phyloP scores from a whole-genome alignment of 2,329 filamentous ascomycete genomes.

The Botryotinia convoluta region DNA sequence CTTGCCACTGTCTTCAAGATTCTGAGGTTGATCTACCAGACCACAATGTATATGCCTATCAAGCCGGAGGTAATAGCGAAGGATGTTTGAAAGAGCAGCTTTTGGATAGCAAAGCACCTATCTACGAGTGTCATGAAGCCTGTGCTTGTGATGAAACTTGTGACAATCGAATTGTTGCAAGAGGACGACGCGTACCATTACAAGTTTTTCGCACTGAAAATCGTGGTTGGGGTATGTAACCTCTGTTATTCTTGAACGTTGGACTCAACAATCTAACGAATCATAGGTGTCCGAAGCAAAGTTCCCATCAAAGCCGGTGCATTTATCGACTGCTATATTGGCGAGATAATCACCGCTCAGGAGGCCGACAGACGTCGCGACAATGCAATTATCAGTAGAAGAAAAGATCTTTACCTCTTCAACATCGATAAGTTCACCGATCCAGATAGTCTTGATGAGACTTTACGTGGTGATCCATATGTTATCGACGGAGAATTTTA shows the following conservation, averaged over 20 bases:
- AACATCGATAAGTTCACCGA: conserved; percentile 77
- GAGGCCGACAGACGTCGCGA: conserved; percentile 66
- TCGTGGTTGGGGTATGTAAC: conserved; percentile 68
- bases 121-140: conserved; percentile 77
- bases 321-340: conserved; percentile 77
- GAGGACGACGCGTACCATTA: conserved; percentile 66
- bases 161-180: conserved; percentile 73
- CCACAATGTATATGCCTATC: conserved; percentile 51
- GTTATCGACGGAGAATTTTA: conserved; percentile 72
- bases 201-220: conserved; percentile 74
- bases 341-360: conserved; percentile 61
- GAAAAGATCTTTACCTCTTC: conserved; percentile 79
- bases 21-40: conserved; percentile 43
- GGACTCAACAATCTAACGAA: conserved; percentile 18
- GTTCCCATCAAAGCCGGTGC: conserved; percentile 67
- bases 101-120: conserved; percentile 55
- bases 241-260: not conserved
- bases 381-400: conserved; percentile 51
- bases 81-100: conserved; percentile 53
- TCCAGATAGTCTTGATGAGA: conserved; percentile 52
- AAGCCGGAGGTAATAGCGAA: conserved; percentile 45
- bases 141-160: conserved; percentile 65
- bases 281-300: conserved; percentile 59
- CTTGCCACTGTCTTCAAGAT: conserved; percentile 64
- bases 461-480: conserved; percentile 54